Evolutionary conservation across 2,329 filamentous ascomycete genomes (phyloP).

Genomic region (Aspergillus sp.): DNA sequence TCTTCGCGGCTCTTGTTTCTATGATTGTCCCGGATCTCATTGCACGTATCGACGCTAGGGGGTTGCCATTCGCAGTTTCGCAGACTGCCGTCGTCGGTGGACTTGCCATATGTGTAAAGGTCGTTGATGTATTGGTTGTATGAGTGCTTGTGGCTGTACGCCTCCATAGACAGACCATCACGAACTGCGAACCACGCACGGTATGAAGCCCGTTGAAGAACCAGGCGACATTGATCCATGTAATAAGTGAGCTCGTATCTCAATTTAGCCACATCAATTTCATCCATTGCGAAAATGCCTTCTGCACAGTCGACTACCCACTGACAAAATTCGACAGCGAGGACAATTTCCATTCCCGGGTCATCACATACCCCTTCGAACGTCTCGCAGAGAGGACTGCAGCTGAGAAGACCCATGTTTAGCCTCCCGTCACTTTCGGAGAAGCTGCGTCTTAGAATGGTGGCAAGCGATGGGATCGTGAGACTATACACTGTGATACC

Average conservation of each 20-base stretch:
- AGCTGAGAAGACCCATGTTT: slow-evolving; percentile 19
- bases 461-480: slow-evolving; percentile 15
- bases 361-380: slow-evolving; percentile 12
- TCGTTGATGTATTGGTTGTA: slow-evolving; percentile 16
- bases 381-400: slow-evolving; percentile 13
- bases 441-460: slow-evolving; percentile 17
- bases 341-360: slow-evolving; percentile 27
- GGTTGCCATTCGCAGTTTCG: slow-evolving; percentile 9
- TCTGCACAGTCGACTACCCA: slow-evolving; percentile 25
- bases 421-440: slow-evolving; percentile 9
- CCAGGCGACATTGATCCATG: slow-evolving; percentile 19
- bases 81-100: slow-evolving; percentile 10
- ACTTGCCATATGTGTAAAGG: slow-evolving; percentile 17
- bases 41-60: slow-evolving; percentile 15
- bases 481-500: slow-evolving; percentile 18
- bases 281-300: slow-evolving; percentile 8
- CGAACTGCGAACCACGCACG: slow-evolving; percentile 23
- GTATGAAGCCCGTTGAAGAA: slow-evolving; percentile 21
- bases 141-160: slow-evolving; percentile 6
- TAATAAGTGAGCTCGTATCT: slow-evolving; percentile 7
- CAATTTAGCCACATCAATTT: slow-evolving; percentile 1
- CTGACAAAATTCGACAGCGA: slow-evolving; percentile 24
- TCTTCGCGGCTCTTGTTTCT: slow-evolving; percentile 6
- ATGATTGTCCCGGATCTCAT: slow-evolving; percentile 13
- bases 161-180: slow-evolving; percentile 10